Conservation (phyloP, 176 grass and related monocot species). For the Triticum urartu region DNA sequence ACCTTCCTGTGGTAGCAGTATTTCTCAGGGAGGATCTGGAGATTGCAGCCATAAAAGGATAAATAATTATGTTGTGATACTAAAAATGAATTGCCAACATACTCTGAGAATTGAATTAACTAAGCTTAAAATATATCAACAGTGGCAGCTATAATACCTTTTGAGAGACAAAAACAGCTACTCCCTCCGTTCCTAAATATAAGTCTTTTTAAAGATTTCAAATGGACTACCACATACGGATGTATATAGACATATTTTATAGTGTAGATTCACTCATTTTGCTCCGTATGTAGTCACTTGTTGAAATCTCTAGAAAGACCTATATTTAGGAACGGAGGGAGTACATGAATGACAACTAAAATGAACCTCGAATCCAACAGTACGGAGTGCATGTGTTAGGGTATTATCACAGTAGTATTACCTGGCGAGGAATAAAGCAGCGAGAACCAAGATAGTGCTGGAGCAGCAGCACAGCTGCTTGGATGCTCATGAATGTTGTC, state of each 20-base stretch:
- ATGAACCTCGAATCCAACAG: not conserved
- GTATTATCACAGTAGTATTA: constrained; percentile 30
- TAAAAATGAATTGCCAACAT: not conserved
- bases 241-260: too few relatives aligned
- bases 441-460: constrained; percentile 97
- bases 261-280: too few relatives aligned
- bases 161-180: not conserved
- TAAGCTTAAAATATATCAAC: not conserved
- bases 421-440: constrained; percentile 98
- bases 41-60: constrained; percentile 18
- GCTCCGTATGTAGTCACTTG: too few relatives aligned
- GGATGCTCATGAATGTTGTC: constrained; percentile 62
- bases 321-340: too few relatives aligned
- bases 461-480: constrained; percentile 75
- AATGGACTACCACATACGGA: too few relatives aligned
- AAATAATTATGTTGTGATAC: not conserved
- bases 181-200: too few relatives aligned
- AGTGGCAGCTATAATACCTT: not conserved
- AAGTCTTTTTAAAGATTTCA: too few relatives aligned
- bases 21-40: constrained; percentile 93
- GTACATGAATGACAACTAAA: too few relatives aligned
- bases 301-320: too few relatives aligned
- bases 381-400: not conserved
- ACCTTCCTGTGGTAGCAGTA: constrained; percentile 91
- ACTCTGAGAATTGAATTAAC: not conserved